Base-by-base conservation (phyloP, 768 basidiomycete species). In the Crucibulum laeve region DNA sequence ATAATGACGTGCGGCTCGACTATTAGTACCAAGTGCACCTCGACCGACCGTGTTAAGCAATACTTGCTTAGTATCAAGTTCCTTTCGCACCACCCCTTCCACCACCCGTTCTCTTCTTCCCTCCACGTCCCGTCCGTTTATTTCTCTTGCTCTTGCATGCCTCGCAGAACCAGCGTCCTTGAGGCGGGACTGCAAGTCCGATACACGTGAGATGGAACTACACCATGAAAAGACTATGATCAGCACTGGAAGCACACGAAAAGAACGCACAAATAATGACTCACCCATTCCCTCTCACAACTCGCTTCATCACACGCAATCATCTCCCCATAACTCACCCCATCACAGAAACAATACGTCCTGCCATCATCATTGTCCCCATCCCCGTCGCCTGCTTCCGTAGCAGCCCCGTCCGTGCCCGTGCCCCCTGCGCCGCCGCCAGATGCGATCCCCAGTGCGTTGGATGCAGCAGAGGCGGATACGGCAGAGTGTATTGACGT, bases 291-390 rank as follows among this genome's bases (percentile, higher is more conserved):
- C 45, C 73, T 71, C 53, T 84, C 80, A 65, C 92, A 95, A 35
- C 74, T 71, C 14, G 70, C 67, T 54, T 84, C 88, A 60, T 96
- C 92, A 60, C 92, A 96, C 18, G 84, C 92, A 53, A 96, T 89
- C 92, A 96, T 95, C 67, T 93, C 87, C 26, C 93, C 93, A 53
- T 85, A 93, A 56, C 89, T 91, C 47, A 82, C 74, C 14, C 85
- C 71, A 51, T 88, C 74, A 62, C 93, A 97, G 69, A 83, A 75
- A 64, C 93, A 97, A 58, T 97, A 95, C 11, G 76, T 74, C 53
- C 72, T 78, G 41, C 76, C 69, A 55, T 74, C 87, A 32, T 83
- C 87, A 8, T 65, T 75, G 35, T 77, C 79, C 4, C 67, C 85
- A 25, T 73, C 76, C 0, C 65, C 73, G 13, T 72, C 80, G 28